Base-by-base conservation (phyloP, 805 yeast species). In the Yueomyces sinensis region DNA sequence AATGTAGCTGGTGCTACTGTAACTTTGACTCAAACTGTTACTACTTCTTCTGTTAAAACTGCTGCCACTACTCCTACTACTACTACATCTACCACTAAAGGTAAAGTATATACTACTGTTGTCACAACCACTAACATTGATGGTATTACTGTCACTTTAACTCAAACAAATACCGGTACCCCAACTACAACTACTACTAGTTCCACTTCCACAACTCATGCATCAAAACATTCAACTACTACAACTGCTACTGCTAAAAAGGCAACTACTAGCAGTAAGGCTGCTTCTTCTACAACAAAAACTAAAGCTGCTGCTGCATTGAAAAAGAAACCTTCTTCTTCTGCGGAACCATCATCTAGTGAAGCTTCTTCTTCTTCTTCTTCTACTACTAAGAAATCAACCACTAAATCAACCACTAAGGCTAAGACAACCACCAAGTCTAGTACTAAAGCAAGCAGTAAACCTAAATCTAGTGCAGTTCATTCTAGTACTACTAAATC, bases 31-130 rank as follows among this genome's bases (percentile, higher is more conserved):
- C 34, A 31, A 11, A 25, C 41, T 4, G 27, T 32, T 5, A 34
- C 44, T 9, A 34, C 20, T 15, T 22, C 36, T 13, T 18, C 40
- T 13, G 27, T 19, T 17, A n/a, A n/a, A n/a, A 16, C 27, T 5
- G 27, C 46, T 13, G 30, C 36, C 7, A 23, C 49, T 16, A 40
- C 49, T 15, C 34, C 37, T 4, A 14, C 45, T n/a, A 37, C 48
- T 9, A 28, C 41, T 19, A 27, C 43, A 18, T 22, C 45, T n/a
- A 30, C 47, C 15, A 32, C 33, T 14, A n/a, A 9, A 11, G 13
- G n/a, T 25, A n/a, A n/a, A 6, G 28, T 9, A 13, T 14, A 15
- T 22, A n/a, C 39, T 3, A 36, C 41, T 5, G 17, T 42, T 19
- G 32, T 40, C 15, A 20, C 29, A 15, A 31, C 39, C 5, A 29